Base-by-base conservation (phyloP, 495 filamentous ascomycete species). In the Jackrogersella multiformis region DNA sequence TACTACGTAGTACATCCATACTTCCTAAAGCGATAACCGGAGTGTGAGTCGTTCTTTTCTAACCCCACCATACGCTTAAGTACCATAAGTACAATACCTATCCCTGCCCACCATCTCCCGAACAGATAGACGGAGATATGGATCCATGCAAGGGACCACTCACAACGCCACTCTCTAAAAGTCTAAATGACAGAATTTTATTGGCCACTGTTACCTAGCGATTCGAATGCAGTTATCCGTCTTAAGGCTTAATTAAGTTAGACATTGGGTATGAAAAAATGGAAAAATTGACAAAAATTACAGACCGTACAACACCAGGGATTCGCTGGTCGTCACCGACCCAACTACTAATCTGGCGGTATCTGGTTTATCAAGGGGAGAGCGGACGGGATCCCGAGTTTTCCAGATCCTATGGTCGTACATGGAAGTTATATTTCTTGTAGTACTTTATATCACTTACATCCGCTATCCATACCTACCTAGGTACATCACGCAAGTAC, bases 241-340 rank as follows among this genome's bases (percentile, higher is more conserved):
- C 7, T 24, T 26, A 35, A 30, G 26, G 7, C 26, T 30, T 30
- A 7, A 30, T 3, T 30, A 30, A 30, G n/a, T n/a, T n/a, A n/a
- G 7, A 30, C 26, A 30, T 30, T 3, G 7, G 26, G 26, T 7
- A 4, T 30, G 4, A 30, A 49, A 28, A 21, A 52, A 20, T 38
- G 15, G 8, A n/a, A n/a, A 23, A 51, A 54, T 68, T 45, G 30
- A 41, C 41, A 46, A 57, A 51, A 57, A 39, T 35, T 2, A 58
- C 0, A 36, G 72, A 49, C 77, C 74, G 75, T 80, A 79, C 78
- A 78, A 78, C 77, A 80, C 74, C 71, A 44, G 70, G 63, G 65
- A 76, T 80, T 81, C 76, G 75, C 78, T 73, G 74, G 74, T 82
- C 73, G 74, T 81, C 80, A 81, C 76, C 80, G 73, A 81, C 77